A percentile compares a stretch with the other conserved stretches of the same genome.
These are phyloP conservation scores for Kwoniella shivajii DNA, from an alignment of 1,284 basidiomycete species.

Conservation along the genomic window DNA sequence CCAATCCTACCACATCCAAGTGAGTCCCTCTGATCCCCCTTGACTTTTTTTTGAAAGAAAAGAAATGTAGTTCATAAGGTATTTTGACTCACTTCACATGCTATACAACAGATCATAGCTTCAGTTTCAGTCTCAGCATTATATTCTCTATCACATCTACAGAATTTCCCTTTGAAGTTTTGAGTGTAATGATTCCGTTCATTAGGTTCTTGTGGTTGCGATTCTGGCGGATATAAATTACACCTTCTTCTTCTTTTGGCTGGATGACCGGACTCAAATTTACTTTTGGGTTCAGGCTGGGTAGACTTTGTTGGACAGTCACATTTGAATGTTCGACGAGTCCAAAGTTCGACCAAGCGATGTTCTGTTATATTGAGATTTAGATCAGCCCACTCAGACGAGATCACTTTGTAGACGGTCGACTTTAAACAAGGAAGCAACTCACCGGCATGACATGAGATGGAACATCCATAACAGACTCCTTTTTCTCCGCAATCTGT, in stretches of 20 bases:
- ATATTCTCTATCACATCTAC: constrained; percentile 51
- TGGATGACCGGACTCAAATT: neutral
- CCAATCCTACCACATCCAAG: constrained; percentile 40
- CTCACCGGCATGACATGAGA: constrained; percentile 53
- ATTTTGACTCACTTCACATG: constrained; percentile 44
- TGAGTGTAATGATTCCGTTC: constrained; percentile 42
- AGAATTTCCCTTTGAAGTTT: constrained; percentile 50
- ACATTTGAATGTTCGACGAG: constrained; percentile 48
- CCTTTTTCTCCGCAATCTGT: constrained; percentile 51
- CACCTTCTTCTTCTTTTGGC: constrained; percentile 27
- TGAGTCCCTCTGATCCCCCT: too few relatives aligned
- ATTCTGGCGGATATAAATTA: constrained; percentile 35
- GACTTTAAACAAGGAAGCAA: neutral
- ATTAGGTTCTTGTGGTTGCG: constrained; percentile 40
- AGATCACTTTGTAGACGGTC: neutral
- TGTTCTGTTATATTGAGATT: constrained; percentile 39
- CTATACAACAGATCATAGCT: constrained; percentile 52
- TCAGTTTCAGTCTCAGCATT: constrained; percentile 52
- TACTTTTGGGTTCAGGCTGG: constrained; percentile 17
- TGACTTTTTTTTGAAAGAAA: too few relatives aligned
- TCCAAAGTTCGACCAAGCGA: constrained; percentile 52
- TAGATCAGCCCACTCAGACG: neutral
- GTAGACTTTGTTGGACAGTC: constrained; percentile 51
- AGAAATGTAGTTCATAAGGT: too few relatives aligned
- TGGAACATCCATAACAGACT: constrained; percentile 57